Evolutionary conservation across 1,139 yeast species (phyloP).

Genomic region (Tardiomyces digboiensis): DNA sequence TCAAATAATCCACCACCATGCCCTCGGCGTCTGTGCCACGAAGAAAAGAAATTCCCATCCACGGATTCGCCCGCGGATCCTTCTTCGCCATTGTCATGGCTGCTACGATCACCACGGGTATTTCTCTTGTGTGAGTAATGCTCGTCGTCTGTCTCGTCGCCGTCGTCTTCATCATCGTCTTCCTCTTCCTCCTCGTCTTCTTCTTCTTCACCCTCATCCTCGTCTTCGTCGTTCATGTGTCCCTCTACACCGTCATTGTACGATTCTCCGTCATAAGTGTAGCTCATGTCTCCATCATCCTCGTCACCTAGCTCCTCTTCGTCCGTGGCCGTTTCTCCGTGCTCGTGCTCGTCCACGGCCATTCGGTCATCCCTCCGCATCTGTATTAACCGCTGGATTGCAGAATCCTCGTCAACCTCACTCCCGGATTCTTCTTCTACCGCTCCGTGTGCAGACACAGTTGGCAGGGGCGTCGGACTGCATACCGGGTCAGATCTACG

Average conservation of each 20-base stretch:
- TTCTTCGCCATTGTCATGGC: slow-evolving; percentile 9
- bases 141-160: slow-evolving; percentile 3
- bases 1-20: slow-evolving; percentile 20
- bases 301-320: not conserved
- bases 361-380: not conserved
- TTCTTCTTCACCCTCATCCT: not conserved
- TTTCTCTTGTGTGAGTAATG: slow-evolving; percentile 18
- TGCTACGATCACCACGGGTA: slow-evolving; percentile 1
- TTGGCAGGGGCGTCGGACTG: too few species aligned
- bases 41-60: slow-evolving; percentile 8
- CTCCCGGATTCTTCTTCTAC: not conserved
- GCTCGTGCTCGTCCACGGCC: not conserved
- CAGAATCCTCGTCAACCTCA: slow-evolving; percentile 1
- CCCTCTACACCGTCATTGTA: not conserved
- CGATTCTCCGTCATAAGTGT: not conserved
- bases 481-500: too few species aligned
- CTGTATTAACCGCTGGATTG: not conserved
- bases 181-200: slow-evolving; percentile 17
- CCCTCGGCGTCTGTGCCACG: slow-evolving; percentile 10
- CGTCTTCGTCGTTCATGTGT: not conserved
- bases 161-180: slow-evolving; percentile 14
- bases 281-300: not conserved
- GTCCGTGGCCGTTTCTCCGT: not conserved
- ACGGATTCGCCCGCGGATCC: slow-evolving; percentile 16
- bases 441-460: too few species aligned